A percentile compares a stretch with the other conserved stretches of the same genome.
Conservation (phyloP, 148 eudicot species). For the Arbutus unedo region DNA sequence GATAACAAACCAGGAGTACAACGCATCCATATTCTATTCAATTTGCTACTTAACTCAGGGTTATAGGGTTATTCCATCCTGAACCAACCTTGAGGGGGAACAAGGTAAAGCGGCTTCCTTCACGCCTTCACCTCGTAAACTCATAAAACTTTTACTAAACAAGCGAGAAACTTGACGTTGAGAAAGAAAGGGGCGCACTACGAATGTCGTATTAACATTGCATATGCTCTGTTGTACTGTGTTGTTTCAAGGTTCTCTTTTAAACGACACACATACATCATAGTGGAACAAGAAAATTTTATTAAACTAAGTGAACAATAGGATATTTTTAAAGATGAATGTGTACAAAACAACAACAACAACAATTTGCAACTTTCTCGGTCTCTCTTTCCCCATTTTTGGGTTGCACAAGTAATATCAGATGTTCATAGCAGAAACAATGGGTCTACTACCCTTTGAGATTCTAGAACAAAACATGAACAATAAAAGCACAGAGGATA, state of each 20-base stretch:
- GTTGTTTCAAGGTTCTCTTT: not conserved
- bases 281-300: not conserved
- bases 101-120: too few species aligned
- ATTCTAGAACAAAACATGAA: slow-evolving; percentile 97
- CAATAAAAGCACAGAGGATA: slow-evolving; percentile 83
- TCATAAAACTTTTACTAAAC: too few species aligned
- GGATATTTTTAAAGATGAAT: not conserved
- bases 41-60: too few species aligned
- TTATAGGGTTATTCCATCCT: too few species aligned
- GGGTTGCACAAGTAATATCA: slow-evolving; percentile 19
- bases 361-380: too few species aligned
- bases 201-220: not conserved
- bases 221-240: not conserved
- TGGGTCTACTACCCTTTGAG: slow-evolving; percentile 72
- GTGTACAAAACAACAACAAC: not conserved
- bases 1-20: too few species aligned
- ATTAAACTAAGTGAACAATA: not conserved
- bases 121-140: too few species aligned
- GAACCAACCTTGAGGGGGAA: too few species aligned
- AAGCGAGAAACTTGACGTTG: too few species aligned
- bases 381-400: not conserved
- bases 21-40: too few species aligned
- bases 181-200: too few species aligned
- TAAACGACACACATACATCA: not conserved
- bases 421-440: slow-evolving; percentile 42